A percentile compares a stretch with the other conserved stretches of the same genome.
phyloP scores from a whole-genome alignment of 2,329 filamentous ascomycete genomes.

The Sphaceloma murrayae region DNA sequence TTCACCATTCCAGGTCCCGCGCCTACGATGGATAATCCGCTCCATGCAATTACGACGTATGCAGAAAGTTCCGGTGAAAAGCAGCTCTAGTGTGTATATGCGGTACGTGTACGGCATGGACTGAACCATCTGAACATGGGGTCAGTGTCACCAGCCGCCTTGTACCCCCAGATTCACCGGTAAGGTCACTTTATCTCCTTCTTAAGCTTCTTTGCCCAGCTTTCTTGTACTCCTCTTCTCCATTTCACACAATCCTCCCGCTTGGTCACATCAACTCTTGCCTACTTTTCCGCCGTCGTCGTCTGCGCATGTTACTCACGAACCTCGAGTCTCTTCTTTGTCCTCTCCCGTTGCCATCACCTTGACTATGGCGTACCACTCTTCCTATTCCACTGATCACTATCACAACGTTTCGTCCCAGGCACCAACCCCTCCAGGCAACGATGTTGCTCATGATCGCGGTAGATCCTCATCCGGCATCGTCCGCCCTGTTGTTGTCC shows the following conservation, averaged over 20 bases:
- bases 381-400: neutral
- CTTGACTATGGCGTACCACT: neutral
- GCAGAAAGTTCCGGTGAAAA: neutral
- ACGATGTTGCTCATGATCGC: neutral
- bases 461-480: neutral
- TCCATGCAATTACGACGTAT: neutral
- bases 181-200: neutral
- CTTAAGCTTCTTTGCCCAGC: constrained; percentile 7
- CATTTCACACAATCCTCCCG: neutral
- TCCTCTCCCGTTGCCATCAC: neutral
- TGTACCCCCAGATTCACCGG: neutral
- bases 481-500: neutral
- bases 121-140: neutral
- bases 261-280: neutral
- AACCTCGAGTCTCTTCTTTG: neutral
- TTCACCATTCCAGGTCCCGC: neutral
- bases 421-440: neutral
- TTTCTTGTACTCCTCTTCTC: neutral
- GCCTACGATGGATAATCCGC: neutral
- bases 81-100: too few relatives aligned
- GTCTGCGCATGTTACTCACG: neutral
- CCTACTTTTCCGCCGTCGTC: neutral
- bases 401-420: neutral
- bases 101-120: neutral
- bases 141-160: neutral